phyloP scores from a whole-genome alignment of 306 rosid genomes.

The Prunus fruticosa region DNA sequence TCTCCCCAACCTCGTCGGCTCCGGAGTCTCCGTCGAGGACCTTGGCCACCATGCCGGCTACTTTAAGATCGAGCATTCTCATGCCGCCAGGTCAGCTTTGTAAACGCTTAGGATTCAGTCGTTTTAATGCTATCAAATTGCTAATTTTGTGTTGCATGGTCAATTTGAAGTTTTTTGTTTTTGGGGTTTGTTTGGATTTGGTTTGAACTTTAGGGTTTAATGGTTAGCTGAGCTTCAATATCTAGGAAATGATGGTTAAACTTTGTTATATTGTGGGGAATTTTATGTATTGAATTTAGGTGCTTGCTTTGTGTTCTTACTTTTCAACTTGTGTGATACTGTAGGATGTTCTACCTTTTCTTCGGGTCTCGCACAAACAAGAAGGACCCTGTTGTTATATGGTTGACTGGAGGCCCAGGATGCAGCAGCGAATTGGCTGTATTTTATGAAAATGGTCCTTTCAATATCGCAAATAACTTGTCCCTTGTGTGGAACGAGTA shows the following conservation, averaged over 20 bases:
- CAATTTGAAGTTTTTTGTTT: neutral
- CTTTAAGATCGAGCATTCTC: constrained; percentile 73
- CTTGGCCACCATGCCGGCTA: constrained; percentile 94
- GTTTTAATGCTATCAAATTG: neutral
- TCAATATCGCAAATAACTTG: constrained; percentile 73
- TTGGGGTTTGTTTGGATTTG: neutral
- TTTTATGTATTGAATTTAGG: neutral
- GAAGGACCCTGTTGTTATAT: constrained; percentile 88
- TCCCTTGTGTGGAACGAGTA: constrained; percentile 87
- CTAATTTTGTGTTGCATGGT: neutral
- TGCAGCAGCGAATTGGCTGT: constrained; percentile 98
- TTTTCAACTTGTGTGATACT: constrained; percentile 8
- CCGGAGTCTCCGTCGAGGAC: constrained; percentile 56
- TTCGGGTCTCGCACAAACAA: constrained; percentile 77
- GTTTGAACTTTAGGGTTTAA: neutral
- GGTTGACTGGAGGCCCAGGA: constrained; percentile 99
- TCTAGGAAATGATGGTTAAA: neutral
- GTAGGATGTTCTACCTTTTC: constrained; percentile 94
- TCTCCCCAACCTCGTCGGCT: constrained; percentile 50
- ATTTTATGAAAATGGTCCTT: constrained; percentile 95
- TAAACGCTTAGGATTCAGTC: neutral
- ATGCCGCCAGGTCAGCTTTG: constrained; percentile 56
- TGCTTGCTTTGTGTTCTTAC: constrained; percentile 16
- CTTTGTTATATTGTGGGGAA: neutral
- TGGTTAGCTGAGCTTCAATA: neutral